phyloP scores from a whole-genome alignment of 176 grass and related monocot species.

The Secale cereale region DNA sequence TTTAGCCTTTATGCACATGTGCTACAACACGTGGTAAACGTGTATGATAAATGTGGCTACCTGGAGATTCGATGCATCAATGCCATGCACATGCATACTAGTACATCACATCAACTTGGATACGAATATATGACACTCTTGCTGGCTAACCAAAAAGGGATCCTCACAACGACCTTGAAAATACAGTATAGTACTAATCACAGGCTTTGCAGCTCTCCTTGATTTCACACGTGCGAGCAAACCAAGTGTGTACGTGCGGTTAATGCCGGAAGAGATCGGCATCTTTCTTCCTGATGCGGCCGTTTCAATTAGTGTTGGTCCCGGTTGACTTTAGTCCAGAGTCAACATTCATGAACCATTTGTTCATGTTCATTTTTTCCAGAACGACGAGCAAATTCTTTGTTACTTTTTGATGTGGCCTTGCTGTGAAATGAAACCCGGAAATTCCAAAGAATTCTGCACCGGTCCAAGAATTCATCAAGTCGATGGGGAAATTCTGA shows the following conservation, averaged over 20 bases:
- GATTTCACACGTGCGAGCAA: constrained; percentile 24
- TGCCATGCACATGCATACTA: not conserved
- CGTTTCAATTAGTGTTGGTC: not conserved
- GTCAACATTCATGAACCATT: not conserved
- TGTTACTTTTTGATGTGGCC: not conserved
- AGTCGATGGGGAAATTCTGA: not conserved
- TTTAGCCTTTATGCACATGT: too few species aligned
- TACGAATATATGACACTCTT: not conserved
- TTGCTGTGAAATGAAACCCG: not conserved
- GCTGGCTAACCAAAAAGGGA: not conserved
- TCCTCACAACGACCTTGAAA: too few species aligned
- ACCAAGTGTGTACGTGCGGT: not conserved
- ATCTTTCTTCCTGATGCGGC: not conserved
- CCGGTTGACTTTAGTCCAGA: not conserved
- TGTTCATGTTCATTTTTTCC: not conserved
- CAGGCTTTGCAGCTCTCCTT: too few species aligned
- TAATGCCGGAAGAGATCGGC: not conserved
- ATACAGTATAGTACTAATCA: too few species aligned
- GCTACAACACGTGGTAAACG: constrained; percentile 23
- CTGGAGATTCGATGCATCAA: not conserved
- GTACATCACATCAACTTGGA: not conserved
- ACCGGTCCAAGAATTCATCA: not conserved
- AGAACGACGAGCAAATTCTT: constrained; percentile 27
- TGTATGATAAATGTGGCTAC: not conserved
- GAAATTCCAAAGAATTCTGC: not conserved